These are phyloP conservation scores for Didymella arachidicola DNA, from an alignment of 2,329 filamentous ascomycete species.

Conservation along the genomic window DNA sequence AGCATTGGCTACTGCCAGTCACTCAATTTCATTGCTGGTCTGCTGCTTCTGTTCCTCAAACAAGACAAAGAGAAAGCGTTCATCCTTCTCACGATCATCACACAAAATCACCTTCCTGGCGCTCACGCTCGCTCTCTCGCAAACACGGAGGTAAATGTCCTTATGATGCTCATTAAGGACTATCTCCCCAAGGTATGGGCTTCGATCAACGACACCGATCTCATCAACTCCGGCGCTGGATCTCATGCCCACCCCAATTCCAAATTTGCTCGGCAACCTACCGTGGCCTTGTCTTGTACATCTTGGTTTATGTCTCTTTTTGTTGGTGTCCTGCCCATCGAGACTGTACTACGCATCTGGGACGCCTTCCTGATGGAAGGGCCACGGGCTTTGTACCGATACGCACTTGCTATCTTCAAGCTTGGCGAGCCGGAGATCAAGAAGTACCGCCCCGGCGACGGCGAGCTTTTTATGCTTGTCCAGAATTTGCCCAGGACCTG, in stretches of 20 bases:
- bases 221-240: slow-evolving; percentile 47
- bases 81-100: slow-evolving; percentile 92
- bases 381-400: slow-evolving; percentile 90
- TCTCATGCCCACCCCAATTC: slow-evolving; percentile 45
- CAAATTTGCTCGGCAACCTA: slow-evolving; percentile 69
- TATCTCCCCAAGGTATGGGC: slow-evolving; percentile 83
- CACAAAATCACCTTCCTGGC: slow-evolving; percentile 83
- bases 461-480: slow-evolving; percentile 95
- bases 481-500: slow-evolving; percentile 83
- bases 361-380: slow-evolving; percentile 96
- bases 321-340: slow-evolving; percentile 89
- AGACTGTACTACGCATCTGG: slow-evolving; percentile 92
- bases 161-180: slow-evolving; percentile 87
- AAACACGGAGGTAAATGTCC: slow-evolving; percentile 90
- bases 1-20: slow-evolving; percentile 95
- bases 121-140: slow-evolving; percentile 91
- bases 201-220: slow-evolving; percentile 82
- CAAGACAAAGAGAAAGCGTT: slow-evolving; percentile 89
- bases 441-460: slow-evolving; percentile 78
- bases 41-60: slow-evolving; percentile 83
- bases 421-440: slow-evolving; percentile 78
- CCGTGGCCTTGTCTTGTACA: slow-evolving; percentile 90
- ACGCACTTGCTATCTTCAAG: slow-evolving; percentile 91
- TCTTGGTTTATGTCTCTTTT: slow-evolving; percentile 99
- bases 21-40: slow-evolving; percentile 90